Evolutionary conservation across 768 basidiomycete genomes (phyloP), one percentile per base, ranked within the genome.

Genomic region (Mycena maculata): DNA sequence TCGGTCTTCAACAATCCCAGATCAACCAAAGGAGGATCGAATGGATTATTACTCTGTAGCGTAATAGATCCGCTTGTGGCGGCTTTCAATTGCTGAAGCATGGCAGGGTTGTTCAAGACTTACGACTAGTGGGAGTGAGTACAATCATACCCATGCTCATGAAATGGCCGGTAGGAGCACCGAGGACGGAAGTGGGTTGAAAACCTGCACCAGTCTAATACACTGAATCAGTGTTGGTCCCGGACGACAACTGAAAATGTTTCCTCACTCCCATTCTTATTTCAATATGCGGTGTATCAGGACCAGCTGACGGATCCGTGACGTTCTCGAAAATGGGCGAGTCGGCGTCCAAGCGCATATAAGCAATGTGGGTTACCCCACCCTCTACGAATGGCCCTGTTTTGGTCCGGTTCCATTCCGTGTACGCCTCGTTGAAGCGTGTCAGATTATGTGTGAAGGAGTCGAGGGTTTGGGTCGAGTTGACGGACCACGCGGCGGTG

Each of bases 1-100:
- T 57, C 58, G 25, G 48, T 59, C 31, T 31, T 63, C 18, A 82
- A 78, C 76, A 85, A 80, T 49, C 80, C 79, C 0, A 83, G 81
- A 69, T 87, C 79, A 75, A 87, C 84, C n/a, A 76, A 27, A 0
- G 86, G 85, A 23, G 74, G 52, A 47, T 76, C 77, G 73, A 84
- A 84, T 18, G 82, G 76, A 67, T 79, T 71, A 30, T 74, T 79
- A 18, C 81, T 79, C 48, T 76, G 82, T 65, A 84, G 62, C 8
- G 63, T 70, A 9, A 77, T 36, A 5, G 65, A 65, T 2, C 76
- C 76, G 36, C 75, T 75, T 76, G 20, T 15, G 36, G 22, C 20
- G 20, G 11, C 22, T 49, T 54, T 36, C 39, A 23, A 49, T n/a
- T 36, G 47, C 11, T 33, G 22, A n/a, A 48, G 30, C 20, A 3